Conservation (phyloP, 2,329 filamentous ascomycete species). For the Magnaporthiopsis incrustans region DNA sequence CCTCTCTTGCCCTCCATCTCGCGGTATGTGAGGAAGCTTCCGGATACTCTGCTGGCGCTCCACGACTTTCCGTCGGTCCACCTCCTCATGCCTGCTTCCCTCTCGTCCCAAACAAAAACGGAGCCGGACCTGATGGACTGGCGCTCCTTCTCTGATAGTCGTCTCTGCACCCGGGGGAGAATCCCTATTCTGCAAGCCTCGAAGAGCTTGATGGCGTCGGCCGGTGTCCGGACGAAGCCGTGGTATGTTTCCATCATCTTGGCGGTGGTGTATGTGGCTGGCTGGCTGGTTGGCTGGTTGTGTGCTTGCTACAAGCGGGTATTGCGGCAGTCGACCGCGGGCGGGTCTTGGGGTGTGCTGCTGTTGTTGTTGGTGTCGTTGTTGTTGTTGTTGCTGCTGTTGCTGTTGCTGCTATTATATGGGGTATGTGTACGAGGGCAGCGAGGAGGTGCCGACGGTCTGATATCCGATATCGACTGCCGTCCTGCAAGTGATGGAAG, state of each 20-base stretch:
- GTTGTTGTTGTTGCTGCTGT: background rate
- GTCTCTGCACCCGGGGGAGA: conserved; percentile 82
- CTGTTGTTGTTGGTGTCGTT: background rate
- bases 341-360: background rate
- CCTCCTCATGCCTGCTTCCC: conserved; percentile 93
- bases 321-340: background rate
- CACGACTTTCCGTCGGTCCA: conserved; percentile 99
- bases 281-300: background rate
- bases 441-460: too few species aligned
- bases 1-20: conserved; percentile 99
- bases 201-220: conserved; percentile 96
- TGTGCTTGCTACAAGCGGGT: background rate
- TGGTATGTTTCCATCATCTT: conserved; percentile 88
- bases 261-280: conserved; percentile 3
- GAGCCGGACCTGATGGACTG: conserved; percentile 94
- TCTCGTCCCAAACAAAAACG: conserved; percentile 99
- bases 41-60: conserved; percentile 95
- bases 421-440: background rate
- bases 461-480: too few species aligned
- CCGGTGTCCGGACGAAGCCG: conserved; percentile 89
- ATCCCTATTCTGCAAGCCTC: conserved; percentile 89
- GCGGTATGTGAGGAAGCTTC: conserved; percentile 93
- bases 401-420: background rate
- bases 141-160: conserved; percentile 92
- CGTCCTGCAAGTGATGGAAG: too few species aligned